Conservation (phyloP, 345 rosid genomes). For the Eucalyptus shirleyi region DNA sequence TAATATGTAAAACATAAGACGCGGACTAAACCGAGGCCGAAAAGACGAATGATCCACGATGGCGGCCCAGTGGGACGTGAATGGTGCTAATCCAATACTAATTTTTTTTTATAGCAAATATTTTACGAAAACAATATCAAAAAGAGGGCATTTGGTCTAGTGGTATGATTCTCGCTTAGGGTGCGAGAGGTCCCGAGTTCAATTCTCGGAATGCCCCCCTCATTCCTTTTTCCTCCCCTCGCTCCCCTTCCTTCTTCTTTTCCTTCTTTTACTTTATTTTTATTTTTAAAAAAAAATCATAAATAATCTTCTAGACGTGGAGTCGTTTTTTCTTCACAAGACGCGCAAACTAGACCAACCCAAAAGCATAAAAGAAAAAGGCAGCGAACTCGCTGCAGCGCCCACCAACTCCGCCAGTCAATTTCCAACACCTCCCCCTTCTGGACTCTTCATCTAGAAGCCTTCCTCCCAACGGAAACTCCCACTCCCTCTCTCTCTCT, state of each 20-base stretch:
- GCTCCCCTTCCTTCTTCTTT: neutral
- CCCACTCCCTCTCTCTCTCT: neutral
- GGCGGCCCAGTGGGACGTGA: neutral
- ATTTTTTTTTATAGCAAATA: rapidly evolving
- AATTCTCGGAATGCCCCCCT: constrained; percentile 62
- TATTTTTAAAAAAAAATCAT: neutral
- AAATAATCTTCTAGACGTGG: neutral
- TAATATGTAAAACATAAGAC: neutral
- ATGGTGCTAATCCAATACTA: rapidly evolving
- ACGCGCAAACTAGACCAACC: neutral
- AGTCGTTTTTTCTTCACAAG: neutral
- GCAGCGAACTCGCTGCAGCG: neutral
- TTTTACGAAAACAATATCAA: rapidly evolving
- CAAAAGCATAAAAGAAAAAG: neutral
- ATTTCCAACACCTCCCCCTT: neutral
- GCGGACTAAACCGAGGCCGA: neutral
- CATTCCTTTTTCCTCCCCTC: neutral
- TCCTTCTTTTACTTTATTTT: neutral
- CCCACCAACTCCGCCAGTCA: neutral
- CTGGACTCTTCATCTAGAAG: neutral
- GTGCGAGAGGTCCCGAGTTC: constrained; percentile 84
- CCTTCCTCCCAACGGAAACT: neutral
- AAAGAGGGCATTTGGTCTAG: constrained; percentile 76
- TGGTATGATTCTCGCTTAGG: constrained; percentile 92
- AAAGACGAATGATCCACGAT: neutral